Evolutionary conservation across 345 rosid genomes (phyloP).

Genomic region (Rubroshorea leprosula): DNA sequence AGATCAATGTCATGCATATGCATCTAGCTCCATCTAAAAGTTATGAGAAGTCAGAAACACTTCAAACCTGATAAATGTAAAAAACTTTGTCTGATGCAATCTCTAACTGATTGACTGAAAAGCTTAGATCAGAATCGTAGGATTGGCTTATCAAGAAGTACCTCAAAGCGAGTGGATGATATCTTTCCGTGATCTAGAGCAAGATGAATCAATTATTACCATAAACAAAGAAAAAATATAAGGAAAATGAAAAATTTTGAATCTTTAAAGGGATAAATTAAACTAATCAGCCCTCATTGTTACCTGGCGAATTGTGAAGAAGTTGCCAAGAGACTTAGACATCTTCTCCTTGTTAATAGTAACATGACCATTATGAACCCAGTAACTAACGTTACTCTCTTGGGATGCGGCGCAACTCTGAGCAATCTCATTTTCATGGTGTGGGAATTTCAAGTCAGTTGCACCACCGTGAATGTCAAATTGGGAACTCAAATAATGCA

Average conservation of each 20-base stretch:
- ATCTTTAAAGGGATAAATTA: background rate
- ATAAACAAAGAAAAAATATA: too few relatives aligned
- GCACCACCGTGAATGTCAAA: conserved; percentile 94
- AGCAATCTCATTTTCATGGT: conserved; percentile 89
- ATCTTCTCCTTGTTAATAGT: conserved; percentile 77
- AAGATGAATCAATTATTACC: background rate
- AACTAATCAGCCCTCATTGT: background rate
- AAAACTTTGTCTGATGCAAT: conserved; percentile 62
- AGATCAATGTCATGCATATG: background rate
- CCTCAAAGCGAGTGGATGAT: conserved; percentile 79
- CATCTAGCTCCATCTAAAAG: background rate
- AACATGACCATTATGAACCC: conserved; percentile 96
- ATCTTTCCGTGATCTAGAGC: conserved; percentile 54
- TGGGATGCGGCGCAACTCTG: conserved; percentile 73
- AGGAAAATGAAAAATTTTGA: too few relatives aligned
- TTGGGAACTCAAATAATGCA: conserved; percentile 47
- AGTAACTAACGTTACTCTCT: conserved; percentile 52
- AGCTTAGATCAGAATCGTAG: conserved; percentile 81
- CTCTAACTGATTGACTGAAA: conserved; percentile 57
- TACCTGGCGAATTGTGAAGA: conserved; percentile 69
- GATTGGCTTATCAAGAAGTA: conserved; percentile 81
- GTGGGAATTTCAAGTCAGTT: conserved; percentile 69
- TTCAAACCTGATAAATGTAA: conserved; percentile 75
- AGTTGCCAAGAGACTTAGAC: conserved; percentile 83
- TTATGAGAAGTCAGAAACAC: background rate